phyloP scores from a whole-genome alignment of 1,284 basidiomycete genomes.

The Cutaneotrichosporon sp. region DNA sequence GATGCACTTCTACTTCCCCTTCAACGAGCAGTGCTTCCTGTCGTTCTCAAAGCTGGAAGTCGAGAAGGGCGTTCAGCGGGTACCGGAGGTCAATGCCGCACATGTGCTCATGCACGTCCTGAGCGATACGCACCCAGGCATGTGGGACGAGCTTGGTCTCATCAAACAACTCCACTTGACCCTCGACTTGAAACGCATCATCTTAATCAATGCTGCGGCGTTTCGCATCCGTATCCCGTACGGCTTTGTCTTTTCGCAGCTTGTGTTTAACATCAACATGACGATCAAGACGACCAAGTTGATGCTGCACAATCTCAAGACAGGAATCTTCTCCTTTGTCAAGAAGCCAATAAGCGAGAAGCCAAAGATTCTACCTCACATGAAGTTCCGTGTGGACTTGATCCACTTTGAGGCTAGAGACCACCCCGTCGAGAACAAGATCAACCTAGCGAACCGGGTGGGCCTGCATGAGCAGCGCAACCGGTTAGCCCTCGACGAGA shows the following conservation, averaged over 20 bases:
- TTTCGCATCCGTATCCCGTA: conserved; percentile 72
- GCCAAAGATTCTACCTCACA: conserved; percentile 64
- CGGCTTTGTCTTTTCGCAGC: conserved; percentile 67
- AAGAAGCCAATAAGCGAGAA: conserved; percentile 61
- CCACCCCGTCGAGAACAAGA: conserved; percentile 73
- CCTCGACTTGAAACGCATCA: conserved; percentile 23
- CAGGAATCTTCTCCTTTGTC: conserved; percentile 23
- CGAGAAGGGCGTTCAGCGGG: conserved; percentile 19
- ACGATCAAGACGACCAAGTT: conserved; percentile 65
- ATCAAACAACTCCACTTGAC: conserved; percentile 58
- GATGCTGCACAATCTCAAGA: conserved; percentile 48
- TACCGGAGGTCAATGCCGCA: conserved; percentile 36
- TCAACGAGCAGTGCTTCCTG: conserved; percentile 39
- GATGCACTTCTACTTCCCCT: conserved; percentile 40
- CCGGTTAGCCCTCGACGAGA: conserved; percentile 71
- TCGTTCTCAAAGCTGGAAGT: conserved; percentile 25
- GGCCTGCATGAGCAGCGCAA: conserved; percentile 69
- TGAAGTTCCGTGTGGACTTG: conserved; percentile 59
- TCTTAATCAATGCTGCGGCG: conserved; percentile 54
- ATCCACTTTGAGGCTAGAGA: conserved; percentile 78
- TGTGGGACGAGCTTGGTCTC: conserved; percentile 75
- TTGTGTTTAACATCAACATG: conserved; percentile 63
- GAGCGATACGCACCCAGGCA: conserved; percentile 41
- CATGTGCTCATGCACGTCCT: conserved; percentile 51
- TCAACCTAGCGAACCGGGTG: conserved; percentile 72